Percentiles rank a stretch among this genome's conserved stretches.
Evolutionary conservation across 345 rosid species (phyloP).

Genomic region (Camelina sativa): DNA sequence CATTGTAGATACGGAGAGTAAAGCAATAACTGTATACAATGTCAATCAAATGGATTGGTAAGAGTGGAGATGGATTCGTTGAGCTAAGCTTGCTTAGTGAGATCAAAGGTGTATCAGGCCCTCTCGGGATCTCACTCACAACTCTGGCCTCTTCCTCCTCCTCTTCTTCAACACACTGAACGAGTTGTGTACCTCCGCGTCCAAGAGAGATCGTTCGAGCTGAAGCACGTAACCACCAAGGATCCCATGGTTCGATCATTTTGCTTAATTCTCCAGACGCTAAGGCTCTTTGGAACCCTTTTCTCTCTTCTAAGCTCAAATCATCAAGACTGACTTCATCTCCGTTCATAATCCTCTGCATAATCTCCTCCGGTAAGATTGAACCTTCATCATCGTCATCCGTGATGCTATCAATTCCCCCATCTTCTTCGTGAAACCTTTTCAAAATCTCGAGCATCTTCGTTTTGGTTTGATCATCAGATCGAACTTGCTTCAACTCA

Average conservation of each 20-base stretch:
- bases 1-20: conserved; percentile 80
- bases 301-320: conserved; percentile 74
- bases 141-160: conserved; percentile 32
- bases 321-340: conserved; percentile 64
- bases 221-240: conserved; percentile 90
- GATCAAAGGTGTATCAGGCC: conserved; percentile 67
- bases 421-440: conserved; percentile 68
- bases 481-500: conserved; percentile 67
- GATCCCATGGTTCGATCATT: conserved; percentile 92
- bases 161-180: conserved; percentile 52
- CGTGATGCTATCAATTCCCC: conserved; percentile 45
- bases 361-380: conserved; percentile 63
- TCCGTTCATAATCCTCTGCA: conserved; percentile 72
- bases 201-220: conserved; percentile 66
- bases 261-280: conserved; percentile 90
- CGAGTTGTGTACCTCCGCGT: conserved; percentile 62
- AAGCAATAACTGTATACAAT: conserved; percentile 78
- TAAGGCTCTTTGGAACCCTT: conserved; percentile 76
- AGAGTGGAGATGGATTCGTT: conserved; percentile 69
- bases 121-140: conserved; percentile 64
- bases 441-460: conserved; percentile 84
- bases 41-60: conserved; percentile 76
- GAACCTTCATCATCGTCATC: conserved; percentile 56
- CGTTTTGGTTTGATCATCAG: conserved; percentile 63
- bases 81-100: conserved; percentile 64